These are phyloP conservation scores for Trypanosoma brucei DNA, from an alignment of 208 protist genomes.

Conservation along the genomic window DNA sequence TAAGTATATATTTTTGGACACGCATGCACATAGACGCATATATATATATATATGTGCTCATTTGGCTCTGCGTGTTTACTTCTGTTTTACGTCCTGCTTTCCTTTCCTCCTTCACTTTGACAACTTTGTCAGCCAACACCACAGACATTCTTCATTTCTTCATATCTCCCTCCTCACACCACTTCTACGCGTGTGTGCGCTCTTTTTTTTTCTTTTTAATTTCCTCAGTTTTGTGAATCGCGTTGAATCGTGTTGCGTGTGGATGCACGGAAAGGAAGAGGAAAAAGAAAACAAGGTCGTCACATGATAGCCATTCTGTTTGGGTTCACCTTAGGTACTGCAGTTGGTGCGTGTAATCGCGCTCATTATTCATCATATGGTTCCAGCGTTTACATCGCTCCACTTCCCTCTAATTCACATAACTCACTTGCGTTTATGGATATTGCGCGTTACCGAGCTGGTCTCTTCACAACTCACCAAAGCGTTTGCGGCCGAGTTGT, in stretches of 20 bases:
- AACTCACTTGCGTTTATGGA: constrained; percentile 1
- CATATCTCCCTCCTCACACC: too few relatives aligned
- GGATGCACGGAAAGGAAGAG: background rate
- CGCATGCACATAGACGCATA: too few relatives aligned
- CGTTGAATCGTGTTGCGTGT: background rate
- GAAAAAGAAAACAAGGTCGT: background rate
- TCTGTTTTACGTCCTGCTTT: background rate
- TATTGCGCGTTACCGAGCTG: background rate
- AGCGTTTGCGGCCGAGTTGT: background rate
- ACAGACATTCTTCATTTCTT: too few relatives aligned
- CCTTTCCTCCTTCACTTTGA: background rate
- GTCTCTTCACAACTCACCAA: background rate
- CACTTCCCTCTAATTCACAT: background rate
- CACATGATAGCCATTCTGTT: background rate
- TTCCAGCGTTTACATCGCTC: background rate
- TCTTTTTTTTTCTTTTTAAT: too few relatives aligned
- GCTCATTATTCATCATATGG: background rate
- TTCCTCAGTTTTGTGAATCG: too few relatives aligned
- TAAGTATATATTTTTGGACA: too few relatives aligned
- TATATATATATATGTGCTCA: too few relatives aligned
- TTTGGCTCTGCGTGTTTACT: background rate
- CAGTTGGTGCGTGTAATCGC: background rate
- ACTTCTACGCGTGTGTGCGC: too few relatives aligned
- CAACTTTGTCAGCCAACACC: too few relatives aligned
- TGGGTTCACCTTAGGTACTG: background rate